Conservation (phyloP, 352 stramenopile species). For the Globisporangium carolinianum region DNA sequence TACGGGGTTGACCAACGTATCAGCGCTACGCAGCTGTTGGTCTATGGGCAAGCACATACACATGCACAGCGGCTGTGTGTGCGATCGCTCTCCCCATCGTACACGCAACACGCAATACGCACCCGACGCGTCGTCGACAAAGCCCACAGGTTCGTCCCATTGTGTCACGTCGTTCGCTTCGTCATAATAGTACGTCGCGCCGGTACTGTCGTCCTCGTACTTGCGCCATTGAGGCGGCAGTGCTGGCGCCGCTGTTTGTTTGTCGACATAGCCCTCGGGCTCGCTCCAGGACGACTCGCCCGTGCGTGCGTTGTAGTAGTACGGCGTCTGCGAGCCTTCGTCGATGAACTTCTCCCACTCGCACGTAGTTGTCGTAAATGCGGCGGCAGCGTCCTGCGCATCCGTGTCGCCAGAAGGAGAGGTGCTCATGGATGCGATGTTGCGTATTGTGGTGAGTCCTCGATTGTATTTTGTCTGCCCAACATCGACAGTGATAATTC, state of each 20-base stretch:
- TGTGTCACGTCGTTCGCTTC: slow-evolving; percentile 57
- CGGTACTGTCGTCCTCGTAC: slow-evolving; percentile 54
- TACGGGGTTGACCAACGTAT: no score
- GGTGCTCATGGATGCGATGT: no score
- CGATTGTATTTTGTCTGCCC: no score
- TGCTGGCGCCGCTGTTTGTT: slow-evolving; percentile 11
- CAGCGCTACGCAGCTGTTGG: no score
- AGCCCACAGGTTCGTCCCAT: slow-evolving; percentile 64
- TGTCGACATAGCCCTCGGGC: slow-evolving; percentile 28
- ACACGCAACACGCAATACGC: neutral
- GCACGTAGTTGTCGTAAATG: neutral
- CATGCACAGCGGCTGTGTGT: neutral
- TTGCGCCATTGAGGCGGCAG: slow-evolving; percentile 41
- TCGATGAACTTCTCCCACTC: slow-evolving; percentile 74
- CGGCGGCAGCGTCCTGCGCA: neutral
- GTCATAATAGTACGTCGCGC: slow-evolving; percentile 70
- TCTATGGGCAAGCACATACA: neutral
- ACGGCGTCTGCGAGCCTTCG: slow-evolving; percentile 41
- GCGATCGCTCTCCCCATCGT: neutral
- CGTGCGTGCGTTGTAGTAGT: slow-evolving; percentile 74
- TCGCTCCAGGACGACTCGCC: slow-evolving; percentile 69
- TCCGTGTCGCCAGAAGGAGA: neutral
- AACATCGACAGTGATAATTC: no score
- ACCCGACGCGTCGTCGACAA: slow-evolving; percentile 21
- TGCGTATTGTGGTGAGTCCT: no score